Evolutionary conservation across 805 yeast species (phyloP).

Genomic region (Candida cerambycidarum): DNA sequence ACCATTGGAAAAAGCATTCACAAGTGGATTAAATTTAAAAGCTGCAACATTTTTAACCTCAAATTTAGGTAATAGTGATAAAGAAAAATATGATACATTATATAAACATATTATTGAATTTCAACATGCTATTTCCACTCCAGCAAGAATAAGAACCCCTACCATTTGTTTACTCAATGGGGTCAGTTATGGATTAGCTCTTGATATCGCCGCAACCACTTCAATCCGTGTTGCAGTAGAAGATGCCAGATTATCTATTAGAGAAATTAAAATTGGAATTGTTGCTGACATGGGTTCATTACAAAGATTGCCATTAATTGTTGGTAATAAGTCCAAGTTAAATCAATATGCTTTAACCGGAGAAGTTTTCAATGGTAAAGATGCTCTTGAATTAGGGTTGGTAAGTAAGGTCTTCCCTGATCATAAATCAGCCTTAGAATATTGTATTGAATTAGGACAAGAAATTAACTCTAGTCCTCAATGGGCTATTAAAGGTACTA

Average conservation of each 20-base stretch:
- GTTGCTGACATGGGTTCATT: conserved; percentile 79
- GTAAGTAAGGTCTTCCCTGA: conserved; percentile 47
- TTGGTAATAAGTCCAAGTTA: conserved; percentile 55
- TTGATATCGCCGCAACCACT: conserved; percentile 62
- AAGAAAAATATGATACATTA: conserved; percentile 21
- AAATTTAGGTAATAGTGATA: neutral
- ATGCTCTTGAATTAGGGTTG: conserved; percentile 57
- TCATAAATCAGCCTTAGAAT: conserved; percentile 48
- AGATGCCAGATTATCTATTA: conserved; percentile 55
- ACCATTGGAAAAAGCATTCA: conserved; percentile 55
- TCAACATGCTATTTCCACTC: conserved; percentile 55
- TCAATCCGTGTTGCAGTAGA: conserved; percentile 56
- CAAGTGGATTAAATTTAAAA: conserved; percentile 66
- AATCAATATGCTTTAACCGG: conserved; percentile 66
- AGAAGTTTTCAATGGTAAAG: conserved; percentile 50
- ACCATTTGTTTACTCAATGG: conserved; percentile 72
- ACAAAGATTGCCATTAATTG: conserved; percentile 59
- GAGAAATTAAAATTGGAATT: conserved; percentile 72
- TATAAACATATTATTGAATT: conserved; percentile 50
- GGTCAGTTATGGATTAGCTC: conserved; percentile 59
- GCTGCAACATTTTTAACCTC: conserved; percentile 18
- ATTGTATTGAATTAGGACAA: conserved; percentile 51
- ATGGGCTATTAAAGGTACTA: conserved; percentile 68
- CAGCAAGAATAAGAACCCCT: conserved; percentile 52
- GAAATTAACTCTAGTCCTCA: conserved; percentile 46